Evolutionary conservation across 805 yeast species (phyloP).

Genomic region (Yamadazyma endophytica): DNA sequence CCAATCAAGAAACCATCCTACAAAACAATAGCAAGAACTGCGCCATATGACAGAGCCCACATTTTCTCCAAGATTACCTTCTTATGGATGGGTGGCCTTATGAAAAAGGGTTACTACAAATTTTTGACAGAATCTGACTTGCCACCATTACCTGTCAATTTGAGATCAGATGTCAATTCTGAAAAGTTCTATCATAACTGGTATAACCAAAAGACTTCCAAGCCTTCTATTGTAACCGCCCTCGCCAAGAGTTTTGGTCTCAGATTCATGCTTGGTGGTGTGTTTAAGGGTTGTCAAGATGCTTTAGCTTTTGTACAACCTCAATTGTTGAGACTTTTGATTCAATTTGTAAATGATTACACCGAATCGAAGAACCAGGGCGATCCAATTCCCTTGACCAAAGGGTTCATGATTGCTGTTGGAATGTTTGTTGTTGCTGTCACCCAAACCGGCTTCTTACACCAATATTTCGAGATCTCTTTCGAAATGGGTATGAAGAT

Average conservation of each 20-base stretch:
- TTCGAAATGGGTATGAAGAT: slow-evolving; percentile 76
- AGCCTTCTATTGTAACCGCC: slow-evolving; percentile 57
- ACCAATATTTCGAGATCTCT: slow-evolving; percentile 73
- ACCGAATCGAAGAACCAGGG: slow-evolving; percentile 28
- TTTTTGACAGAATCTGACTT: slow-evolving; percentile 59
- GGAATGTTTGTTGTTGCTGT: slow-evolving; percentile 74
- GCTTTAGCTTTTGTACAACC: slow-evolving; percentile 49
- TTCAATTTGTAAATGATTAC: slow-evolving; percentile 34
- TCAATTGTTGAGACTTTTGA: slow-evolving; percentile 24
- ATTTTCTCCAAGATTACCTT: slow-evolving; percentile 75
- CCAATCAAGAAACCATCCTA: slow-evolving; percentile 26
- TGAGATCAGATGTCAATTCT: slow-evolving; percentile 53
- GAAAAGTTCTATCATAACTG: slow-evolving; percentile 53
- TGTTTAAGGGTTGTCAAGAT: slow-evolving; percentile 73
- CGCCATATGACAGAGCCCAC: slow-evolving; percentile 58
- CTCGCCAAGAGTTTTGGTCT: slow-evolving; percentile 69
- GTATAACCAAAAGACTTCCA: slow-evolving; percentile 45
- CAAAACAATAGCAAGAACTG: slow-evolving; percentile 10
- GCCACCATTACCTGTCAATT: slow-evolving; percentile 69
- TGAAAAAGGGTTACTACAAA: slow-evolving; percentile 70
- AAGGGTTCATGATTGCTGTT: slow-evolving; percentile 70
- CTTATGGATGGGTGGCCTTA: slow-evolving; percentile 85
- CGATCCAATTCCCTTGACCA: slow-evolving; percentile 58
- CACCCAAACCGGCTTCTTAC: slow-evolving; percentile 71
- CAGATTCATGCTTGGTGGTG: slow-evolving; percentile 65